Base-by-base conservation (phyloP, 306 rosid genomes). In the Rosa lucieae region DNA sequence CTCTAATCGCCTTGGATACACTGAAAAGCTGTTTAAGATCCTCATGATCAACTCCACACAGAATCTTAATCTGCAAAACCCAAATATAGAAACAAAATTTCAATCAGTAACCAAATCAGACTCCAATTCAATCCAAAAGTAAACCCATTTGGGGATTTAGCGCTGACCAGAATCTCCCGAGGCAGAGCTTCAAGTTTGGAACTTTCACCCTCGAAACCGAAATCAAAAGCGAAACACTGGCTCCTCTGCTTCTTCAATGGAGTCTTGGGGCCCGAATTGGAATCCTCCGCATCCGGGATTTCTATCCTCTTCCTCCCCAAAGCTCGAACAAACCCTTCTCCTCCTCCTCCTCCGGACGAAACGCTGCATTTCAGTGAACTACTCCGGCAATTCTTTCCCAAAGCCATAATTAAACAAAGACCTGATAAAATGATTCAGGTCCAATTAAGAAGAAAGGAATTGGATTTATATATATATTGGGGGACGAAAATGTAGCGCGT, bases 11-110 rank as follows among this genome's bases (percentile, higher is more conserved):
- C 79, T 83, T 92, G 0, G 98, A 92, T 10, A 94, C 93, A 23
- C 53, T 87, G 77, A 82, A 68, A 62, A 94, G 96, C 81, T 89
- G 88, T 52, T 84, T 71, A 83, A 94, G 77, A 82, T 94, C 98
- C 21, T 89, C 87, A 76, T 94, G 97, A 3, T 92, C 87, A 7
- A 92, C 97, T 23, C 94, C 85, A 53, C 93, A 85, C 32, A 92
- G 58, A 32, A 94, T 77, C 80, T 77, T 79, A 14, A 94, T 48
- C 98, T 94, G 85, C 67, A 43, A 29, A 66, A 58, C 21, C 7
- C 39, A 53, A 65, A 39, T 51, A 29, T 1, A 74, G 20, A 56
- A 39, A 26, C 1, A 55, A 9, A 15, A 40, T 46, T 40, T 56
- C 67, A 73, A 77, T 74, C 21, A 70, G 11, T 29, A 43, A 40